Evolutionary conservation across 140 eudicot species (phyloP).

Genomic region (Bidens hawaiensis): DNA sequence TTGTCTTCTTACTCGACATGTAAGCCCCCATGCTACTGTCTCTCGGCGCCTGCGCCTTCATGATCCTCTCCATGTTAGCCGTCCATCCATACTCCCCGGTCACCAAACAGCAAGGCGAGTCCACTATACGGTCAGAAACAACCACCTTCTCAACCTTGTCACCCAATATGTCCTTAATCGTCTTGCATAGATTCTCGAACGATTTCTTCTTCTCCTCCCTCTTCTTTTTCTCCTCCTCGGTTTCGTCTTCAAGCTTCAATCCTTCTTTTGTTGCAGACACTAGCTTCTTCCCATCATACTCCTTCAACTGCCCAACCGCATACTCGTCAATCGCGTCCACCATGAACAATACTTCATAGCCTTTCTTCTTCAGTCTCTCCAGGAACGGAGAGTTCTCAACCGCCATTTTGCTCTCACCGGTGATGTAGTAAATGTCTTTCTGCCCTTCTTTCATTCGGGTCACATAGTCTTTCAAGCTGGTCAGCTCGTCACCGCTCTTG

Average conservation of each 20-base stretch:
- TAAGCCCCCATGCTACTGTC: conserved; percentile 74
- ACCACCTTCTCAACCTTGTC: conserved; percentile 71
- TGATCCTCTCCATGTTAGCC: conserved; percentile 80
- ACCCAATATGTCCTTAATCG: conserved; percentile 59
- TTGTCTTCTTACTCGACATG: conserved; percentile 84
- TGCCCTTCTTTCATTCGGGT: conserved; percentile 85
- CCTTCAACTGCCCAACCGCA: conserved; percentile 69
- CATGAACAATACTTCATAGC: conserved; percentile 68
- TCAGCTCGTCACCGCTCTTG: conserved; percentile 70
- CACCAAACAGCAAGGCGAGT: conserved; percentile 76
- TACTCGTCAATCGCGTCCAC: conserved; percentile 81
- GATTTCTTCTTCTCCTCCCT: conserved; percentile 72
- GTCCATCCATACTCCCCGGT: conserved; percentile 83
- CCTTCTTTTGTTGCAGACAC: conserved; percentile 79
- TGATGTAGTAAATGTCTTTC: conserved; percentile 66
- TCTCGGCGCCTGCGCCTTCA: conserved; percentile 78
- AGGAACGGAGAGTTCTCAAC: conserved; percentile 75
- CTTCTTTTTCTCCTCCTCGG: conserved; percentile 64
- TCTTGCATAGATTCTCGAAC: conserved; percentile 67
- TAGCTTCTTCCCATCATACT: conserved; percentile 69
- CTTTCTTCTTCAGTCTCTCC: conserved; percentile 68
- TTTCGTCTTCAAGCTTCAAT: conserved; percentile 64
- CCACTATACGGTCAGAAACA: conserved; percentile 70
- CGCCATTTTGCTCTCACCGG: conserved; percentile 74
- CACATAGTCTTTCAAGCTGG: conserved; percentile 70